Evolutionary conservation across 2,329 filamentous ascomycete species (phyloP).

Genomic region (Phaeosphaeriaceae sp.): DNA sequence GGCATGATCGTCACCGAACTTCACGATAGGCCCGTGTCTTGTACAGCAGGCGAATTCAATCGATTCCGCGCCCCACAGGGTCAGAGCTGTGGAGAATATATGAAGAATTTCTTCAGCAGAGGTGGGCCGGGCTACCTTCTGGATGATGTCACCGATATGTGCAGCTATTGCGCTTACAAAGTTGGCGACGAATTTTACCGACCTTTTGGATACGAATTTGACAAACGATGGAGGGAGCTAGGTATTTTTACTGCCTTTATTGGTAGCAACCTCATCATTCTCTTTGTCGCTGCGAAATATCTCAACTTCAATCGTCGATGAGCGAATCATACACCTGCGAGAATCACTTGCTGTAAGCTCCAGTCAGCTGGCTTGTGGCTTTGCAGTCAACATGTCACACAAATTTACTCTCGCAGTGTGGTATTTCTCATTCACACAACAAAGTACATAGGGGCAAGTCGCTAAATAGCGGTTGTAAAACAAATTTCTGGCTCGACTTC

Average conservation of each 20-base stretch:
- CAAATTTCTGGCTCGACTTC: too few species aligned
- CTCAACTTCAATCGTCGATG: conserved; percentile 54
- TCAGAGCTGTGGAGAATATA: conserved; percentile 76
- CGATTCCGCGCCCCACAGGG: conserved; percentile 70
- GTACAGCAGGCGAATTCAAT: conserved; percentile 68
- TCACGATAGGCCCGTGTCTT: conserved; percentile 68
- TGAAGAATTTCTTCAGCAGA: conserved; percentile 69
- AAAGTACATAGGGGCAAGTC: too few species aligned
- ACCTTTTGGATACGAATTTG: conserved; percentile 69
- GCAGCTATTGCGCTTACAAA: conserved; percentile 82
- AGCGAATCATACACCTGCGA: conserved; percentile 3
- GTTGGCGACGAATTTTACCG: conserved; percentile 81
- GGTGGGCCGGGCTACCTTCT: conserved; percentile 77
- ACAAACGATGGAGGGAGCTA: conserved; percentile 78
- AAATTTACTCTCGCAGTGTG: too few species aligned
- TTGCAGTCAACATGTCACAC: too few species aligned
- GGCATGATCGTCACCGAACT: conserved; percentile 82
- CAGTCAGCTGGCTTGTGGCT: neutral
- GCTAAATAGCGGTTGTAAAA: too few species aligned
- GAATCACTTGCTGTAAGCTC: neutral
- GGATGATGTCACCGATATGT: conserved; percentile 68
- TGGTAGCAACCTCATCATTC: conserved; percentile 73
- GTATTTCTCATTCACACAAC: too few species aligned
- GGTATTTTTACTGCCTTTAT: conserved; percentile 81
- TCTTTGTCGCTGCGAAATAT: conserved; percentile 63